Evolutionary conservation across 306 rosid species (phyloP), one percentile per base, ranked within the genome.

Genomic region (Chamaecrista fasciculata): DNA sequence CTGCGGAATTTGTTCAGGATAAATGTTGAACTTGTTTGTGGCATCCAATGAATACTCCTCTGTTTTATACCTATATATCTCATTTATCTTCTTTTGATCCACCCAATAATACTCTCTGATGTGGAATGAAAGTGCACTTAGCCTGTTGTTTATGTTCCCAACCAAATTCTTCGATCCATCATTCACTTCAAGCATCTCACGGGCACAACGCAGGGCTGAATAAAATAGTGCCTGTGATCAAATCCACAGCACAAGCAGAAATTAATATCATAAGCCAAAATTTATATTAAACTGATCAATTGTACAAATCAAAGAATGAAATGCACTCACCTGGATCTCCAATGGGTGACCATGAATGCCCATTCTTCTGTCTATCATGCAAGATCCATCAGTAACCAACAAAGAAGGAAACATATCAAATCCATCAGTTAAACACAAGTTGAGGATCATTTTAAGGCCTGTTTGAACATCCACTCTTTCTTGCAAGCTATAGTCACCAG

Each of bases 341-440:
- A 94, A 96, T 63, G 99, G 99, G 69, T 94, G 99, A 16, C 97
- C 99, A 69, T 94, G 99, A 78, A 86, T 91, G 16, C 97, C 99
- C 99, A 94, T 94, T 36, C 97, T 83, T 49, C 99, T 88, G 80
- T 91, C 99, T 71, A 94, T 88, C 99, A 91, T 94, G 81, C 99
- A 94, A 69, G 99, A 94, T 33, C 97, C 99, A 71, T 94, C 99
- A 1, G 97, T 91, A 81, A 94, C 99, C 53, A 94, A 76, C 51
- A 91, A 85, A 26, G 97, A 90, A 29, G 99, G 99, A 77, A 94
- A 94, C 97, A 94, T 94, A 73, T 94, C 99, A 47, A 94, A 94
- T n/a, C 99, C 99, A 83, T 94, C 99, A 3, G 89, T 87, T 77
- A 94, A 81, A 78, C 99, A 94, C 83, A 94, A 79, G 76, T 94